These are phyloP conservation scores for Polytrichum commune DNA, from an alignment of 225 moss, liverwort and hornwort genomes.

Conservation along the genomic window DNA sequence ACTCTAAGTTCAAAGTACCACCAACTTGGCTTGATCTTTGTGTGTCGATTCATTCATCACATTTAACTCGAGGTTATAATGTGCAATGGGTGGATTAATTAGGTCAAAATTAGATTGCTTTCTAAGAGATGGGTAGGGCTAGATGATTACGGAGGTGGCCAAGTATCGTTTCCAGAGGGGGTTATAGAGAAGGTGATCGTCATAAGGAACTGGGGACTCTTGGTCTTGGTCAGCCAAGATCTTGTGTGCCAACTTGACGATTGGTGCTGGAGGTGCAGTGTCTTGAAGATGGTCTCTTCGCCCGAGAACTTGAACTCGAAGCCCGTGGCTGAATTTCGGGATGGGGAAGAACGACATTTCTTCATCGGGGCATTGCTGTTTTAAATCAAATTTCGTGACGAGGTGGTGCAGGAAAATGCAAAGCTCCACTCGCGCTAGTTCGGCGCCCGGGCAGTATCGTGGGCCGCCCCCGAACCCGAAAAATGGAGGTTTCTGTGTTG, in stretches of 20 bases:
- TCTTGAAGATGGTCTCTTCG: background rate
- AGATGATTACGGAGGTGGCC: no score
- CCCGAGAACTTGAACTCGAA: conserved; percentile 1
- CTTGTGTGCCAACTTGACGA: background rate
- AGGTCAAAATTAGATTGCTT: no score
- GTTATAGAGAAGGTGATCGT: no score
- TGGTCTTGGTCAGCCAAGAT: background rate
- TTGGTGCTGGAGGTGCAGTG: no score
- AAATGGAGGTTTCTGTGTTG: conserved; percentile 9
- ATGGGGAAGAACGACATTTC: conserved; percentile 10
- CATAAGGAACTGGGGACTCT: no score
- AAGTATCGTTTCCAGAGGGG: no score
- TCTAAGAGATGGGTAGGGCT: no score
- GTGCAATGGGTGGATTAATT: no score
- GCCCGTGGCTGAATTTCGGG: conserved; percentile 1
- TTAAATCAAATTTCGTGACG: conserved; percentile 19
- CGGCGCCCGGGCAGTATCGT: conserved; percentile 26
- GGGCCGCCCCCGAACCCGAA: conserved; percentile 27
- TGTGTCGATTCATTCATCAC: no score
- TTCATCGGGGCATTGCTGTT: conserved; percentile 4
- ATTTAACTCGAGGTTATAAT: no score
- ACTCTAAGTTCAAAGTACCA: no score
- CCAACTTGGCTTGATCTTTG: no score
- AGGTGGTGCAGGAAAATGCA: conserved; percentile 29
- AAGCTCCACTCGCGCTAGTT: conserved; percentile 23